phyloP scores from a whole-genome alignment of 163 green algal species.

The Chlamydomonas reinhardtii region DNA sequence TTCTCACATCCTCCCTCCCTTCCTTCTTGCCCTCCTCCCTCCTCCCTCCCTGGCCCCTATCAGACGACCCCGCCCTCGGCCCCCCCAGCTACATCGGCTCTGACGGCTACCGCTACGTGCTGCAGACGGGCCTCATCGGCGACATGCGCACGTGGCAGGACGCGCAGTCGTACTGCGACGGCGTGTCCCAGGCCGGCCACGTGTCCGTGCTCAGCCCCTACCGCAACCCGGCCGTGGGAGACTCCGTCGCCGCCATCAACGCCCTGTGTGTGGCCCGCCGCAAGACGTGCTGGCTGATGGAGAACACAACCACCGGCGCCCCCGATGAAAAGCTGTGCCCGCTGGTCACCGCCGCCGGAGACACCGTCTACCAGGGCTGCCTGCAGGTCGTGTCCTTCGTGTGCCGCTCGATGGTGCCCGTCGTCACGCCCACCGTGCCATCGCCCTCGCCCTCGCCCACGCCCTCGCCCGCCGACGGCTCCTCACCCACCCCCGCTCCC shows the following conservation, averaged over 20 bases:
- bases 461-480: too few relatives aligned
- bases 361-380: neutral
- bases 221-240: too few relatives aligned
- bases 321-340: neutral
- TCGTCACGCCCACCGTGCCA: neutral
- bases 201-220: neutral
- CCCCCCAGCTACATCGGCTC: neutral
- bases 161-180: neutral
- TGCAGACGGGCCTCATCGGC: neutral
- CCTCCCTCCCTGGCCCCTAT: too few relatives aligned
- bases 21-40: too few relatives aligned
- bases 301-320: neutral
- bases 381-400: neutral
- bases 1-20: too few relatives aligned
- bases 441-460: too few relatives aligned
- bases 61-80: too few relatives aligned
- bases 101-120: neutral
- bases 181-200: neutral
- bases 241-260: neutral
- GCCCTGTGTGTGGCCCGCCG: neutral
- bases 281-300: neutral
- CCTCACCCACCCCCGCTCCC: too few relatives aligned
- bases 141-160: neutral
- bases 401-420: too few relatives aligned
- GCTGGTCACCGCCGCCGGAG: neutral